Percentiles rank a stretch among this genome's conserved stretches.
Conservation (phyloP, 805 yeast genomes). For the Metschnikowia lachancei region DNA sequence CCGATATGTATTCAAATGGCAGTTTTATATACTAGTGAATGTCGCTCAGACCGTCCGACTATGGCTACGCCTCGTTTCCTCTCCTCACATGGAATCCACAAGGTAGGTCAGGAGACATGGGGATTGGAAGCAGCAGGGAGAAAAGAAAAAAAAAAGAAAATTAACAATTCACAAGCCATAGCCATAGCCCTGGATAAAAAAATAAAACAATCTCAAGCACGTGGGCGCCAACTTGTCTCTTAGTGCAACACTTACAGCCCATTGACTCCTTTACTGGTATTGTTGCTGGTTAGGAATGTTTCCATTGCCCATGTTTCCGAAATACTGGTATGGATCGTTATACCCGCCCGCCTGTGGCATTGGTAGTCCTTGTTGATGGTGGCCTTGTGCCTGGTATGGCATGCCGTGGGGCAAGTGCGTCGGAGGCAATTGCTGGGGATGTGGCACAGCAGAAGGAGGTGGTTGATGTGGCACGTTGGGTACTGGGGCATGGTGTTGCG, state of each 20-base stretch:
- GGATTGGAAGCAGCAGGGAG: too few relatives aligned
- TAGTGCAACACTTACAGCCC: too few relatives aligned
- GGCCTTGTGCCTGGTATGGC: constrained; percentile 44
- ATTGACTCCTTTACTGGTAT: constrained; percentile 40
- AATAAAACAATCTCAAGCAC: constrained; percentile 1
- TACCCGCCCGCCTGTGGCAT: constrained; percentile 51
- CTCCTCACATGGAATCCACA: too few relatives aligned
- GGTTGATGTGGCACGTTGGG: constrained; percentile 23
- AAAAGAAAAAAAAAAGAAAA: too few relatives aligned
- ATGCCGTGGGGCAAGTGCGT: constrained; percentile 44
- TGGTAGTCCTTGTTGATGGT: constrained; percentile 41
- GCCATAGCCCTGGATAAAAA: background rate
- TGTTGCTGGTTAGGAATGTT: constrained; percentile 52
- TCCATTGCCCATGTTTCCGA: constrained; percentile 52
- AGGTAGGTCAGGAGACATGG: too few relatives aligned
- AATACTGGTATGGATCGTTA: constrained; percentile 60
- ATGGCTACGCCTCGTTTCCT: background rate
- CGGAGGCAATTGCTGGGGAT: constrained; percentile 34
- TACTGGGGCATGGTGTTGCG: constrained; percentile 23
- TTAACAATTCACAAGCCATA: background rate
- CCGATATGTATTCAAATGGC: constrained; percentile 2
- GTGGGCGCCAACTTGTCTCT: background rate
- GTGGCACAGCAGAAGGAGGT: constrained; percentile 26
- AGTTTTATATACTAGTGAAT: background rate
- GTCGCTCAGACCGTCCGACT: background rate